Base-by-base conservation (phyloP, 805 yeast genomes). In the Cyberlindnera mrakii region DNA sequence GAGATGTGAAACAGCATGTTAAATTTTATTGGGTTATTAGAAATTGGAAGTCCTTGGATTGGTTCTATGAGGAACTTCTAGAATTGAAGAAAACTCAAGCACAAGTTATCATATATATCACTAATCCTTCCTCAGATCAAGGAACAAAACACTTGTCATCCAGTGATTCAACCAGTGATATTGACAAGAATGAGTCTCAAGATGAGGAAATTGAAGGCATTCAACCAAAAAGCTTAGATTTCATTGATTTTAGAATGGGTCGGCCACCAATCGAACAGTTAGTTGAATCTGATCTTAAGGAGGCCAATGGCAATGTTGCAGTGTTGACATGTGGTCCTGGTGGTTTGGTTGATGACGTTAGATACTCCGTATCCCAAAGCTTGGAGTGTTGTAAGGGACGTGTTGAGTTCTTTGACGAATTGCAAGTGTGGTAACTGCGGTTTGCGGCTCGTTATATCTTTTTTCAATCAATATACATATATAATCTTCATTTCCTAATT, bases 1-100 rank as follows among this genome's bases (percentile, higher is more conserved):
- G 47, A 18, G 41, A 40, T 18, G 35, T 49, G 40, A 30, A 45
- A 5, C 67, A 63, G 23, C 61, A 62, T 39, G 60, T 69, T 33
- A 74, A 76, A 48, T 67, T 85, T 43, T 66, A 75, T 43, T 87
- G 96, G 95, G 71, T 75, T 13, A 70, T 85, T 16, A 68, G 80
- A 44, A 76, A 78, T 38, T 67, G 71, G 51, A 59, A 62, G 30
- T 73, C 81, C 6, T 54, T 85, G 27, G 58, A 55, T 14, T 77
- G 80, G 80, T 76, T 77, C 54, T 45, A 52, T 4, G 62, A 65
- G 3, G 82, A 79, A 52, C 53, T 79, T 25, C 48, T 49, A 8
- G 51, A 56, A 46, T 51, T 75, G 42, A 46, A 51, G 19, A 48
- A 41, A 5, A 37, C 41, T 15, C 41, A 45, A 18, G 44, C 44